Base-by-base conservation (phyloP, 148 eudicot genomes). In the Vaccinium myrtillus region DNA sequence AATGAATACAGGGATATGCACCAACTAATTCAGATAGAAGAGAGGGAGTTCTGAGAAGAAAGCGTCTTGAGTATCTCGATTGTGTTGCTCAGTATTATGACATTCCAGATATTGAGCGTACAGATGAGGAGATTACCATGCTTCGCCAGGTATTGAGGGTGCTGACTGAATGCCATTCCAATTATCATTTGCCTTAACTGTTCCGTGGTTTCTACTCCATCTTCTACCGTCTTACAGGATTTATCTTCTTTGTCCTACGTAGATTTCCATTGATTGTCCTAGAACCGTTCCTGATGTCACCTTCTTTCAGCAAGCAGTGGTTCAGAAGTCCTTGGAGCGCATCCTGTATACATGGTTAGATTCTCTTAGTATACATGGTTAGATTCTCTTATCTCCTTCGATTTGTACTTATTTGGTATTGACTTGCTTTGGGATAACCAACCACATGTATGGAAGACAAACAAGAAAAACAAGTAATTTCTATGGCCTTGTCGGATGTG, bases 21-120 rank as follows among this genome's bases (percentile, higher is more conserved):
- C 98, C 99, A 89, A 90, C 98, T 95, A 97, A 95, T 97, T 95
- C 98, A 92, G 98, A 97, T 95, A 92, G 99, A 95, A 94, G 99
- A 95, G 99, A 95, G 86, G 98, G 91, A 85, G 96, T 97, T 91
- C 73, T 97, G 90, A 95, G 93, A 87, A 94, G 99, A 93, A 97
- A 97, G 90, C 98, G 98, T 82, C 86, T 90, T 19, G 99, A 97
- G 80, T 95, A 97, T 90, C 93, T 91, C 75, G 98, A 97, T 86
- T 92, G 91, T 88, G 98, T 95, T 86, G 90, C 96, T 48, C 98
- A 93, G 83, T 92, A 94, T 91, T 97, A 94, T 88, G 98, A 95
- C 82, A 90, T 95, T 85, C 91, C 98, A 43, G 98, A 97, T 86
- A 79, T 83, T 56, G 98, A 97, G 61, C 98, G 98, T 76, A 93